Conservation (phyloP, 2,329 filamentous ascomycete species). For the Fusarium chaquense region DNA sequence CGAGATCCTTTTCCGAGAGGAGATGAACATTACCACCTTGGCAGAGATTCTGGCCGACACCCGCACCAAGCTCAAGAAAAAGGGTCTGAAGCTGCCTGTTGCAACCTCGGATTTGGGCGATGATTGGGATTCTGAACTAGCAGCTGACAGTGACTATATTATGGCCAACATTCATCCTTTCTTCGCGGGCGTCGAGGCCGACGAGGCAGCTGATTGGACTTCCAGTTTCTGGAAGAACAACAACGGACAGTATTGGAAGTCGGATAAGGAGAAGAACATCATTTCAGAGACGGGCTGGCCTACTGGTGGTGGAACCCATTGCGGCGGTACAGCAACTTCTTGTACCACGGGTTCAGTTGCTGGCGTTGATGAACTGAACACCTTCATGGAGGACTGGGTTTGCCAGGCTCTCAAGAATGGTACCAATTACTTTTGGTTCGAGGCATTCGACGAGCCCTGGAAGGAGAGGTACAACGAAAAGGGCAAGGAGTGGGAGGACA, state of each 20-base stretch:
- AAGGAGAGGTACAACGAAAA: constrained; percentile 79
- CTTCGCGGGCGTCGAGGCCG: constrained; percentile 81
- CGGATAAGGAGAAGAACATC: constrained; percentile 74
- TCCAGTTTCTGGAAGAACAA: constrained; percentile 82
- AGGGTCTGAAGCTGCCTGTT: constrained; percentile 77
- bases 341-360: constrained; percentile 80
- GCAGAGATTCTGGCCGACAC: constrained; percentile 74
- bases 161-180: constrained; percentile 99
- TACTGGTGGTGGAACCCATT: constrained; percentile 81
- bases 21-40: constrained; percentile 75
- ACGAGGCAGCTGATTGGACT: constrained; percentile 82
- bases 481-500: constrained; percentile 87
- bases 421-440: constrained; percentile 97
- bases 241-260: constrained; percentile 74
- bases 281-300: constrained; percentile 96
- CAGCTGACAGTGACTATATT: constrained; percentile 80
- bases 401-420: constrained; percentile 83
- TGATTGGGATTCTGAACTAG: constrained; percentile 81
- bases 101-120: constrained; percentile 91
- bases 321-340: constrained; percentile 63
- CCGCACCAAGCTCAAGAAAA: constrained; percentile 75
- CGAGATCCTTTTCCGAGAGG: constrained; percentile 80
- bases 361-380: constrained; percentile 82
- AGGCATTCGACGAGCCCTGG: constrained; percentile 97
- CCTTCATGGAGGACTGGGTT: constrained; percentile 87